Conservation (phyloP, 768 basidiomycete genomes). For the Amanita thiersii region DNA sequence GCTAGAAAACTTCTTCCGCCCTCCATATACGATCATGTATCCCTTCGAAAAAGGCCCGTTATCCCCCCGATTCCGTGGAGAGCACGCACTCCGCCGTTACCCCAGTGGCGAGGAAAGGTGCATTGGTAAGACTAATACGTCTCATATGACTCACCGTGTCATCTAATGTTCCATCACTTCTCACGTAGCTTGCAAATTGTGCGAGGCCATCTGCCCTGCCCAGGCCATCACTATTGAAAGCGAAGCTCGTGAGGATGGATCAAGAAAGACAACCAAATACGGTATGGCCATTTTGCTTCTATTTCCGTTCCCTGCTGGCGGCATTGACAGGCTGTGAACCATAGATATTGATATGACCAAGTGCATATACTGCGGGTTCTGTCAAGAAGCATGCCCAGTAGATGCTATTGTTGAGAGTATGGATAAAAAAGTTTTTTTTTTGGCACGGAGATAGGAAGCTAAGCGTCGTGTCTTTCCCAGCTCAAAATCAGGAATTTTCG, state of each 20-base stretch:
- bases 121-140: slow-evolving; percentile 61
- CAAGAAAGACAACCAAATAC: slow-evolving; percentile 95
- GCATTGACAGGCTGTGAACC: slow-evolving; percentile 5
- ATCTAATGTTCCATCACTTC: background rate
- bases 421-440: slow-evolving; percentile 20
- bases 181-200: slow-evolving; percentile 86
- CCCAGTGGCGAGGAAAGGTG: slow-evolving; percentile 98
- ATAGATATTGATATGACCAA: slow-evolving; percentile 99
- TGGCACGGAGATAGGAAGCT: slow-evolving; percentile 8
- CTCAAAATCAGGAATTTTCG: slow-evolving; percentile 96
- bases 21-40: slow-evolving; percentile 97
- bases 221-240: slow-evolving; percentile 99
- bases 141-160: background rate
- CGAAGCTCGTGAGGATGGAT: slow-evolving; percentile 91
- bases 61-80: slow-evolving; percentile 96
- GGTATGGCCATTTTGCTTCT: slow-evolving; percentile 36
- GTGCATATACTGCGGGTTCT: slow-evolving; percentile 99
- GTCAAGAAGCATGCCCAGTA: slow-evolving; percentile 98
- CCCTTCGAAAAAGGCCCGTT: slow-evolving; percentile 98
- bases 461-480: slow-evolving; percentile 29
- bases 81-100: slow-evolving; percentile 94
- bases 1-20: slow-evolving; percentile 82
- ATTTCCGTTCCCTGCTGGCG: slow-evolving; percentile 7
- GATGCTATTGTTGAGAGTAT: slow-evolving; percentile 98
- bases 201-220: slow-evolving; percentile 98